Evolutionary conservation across 331 rosid genomes (phyloP).

Genomic region (Erythrophleum ivorense): DNA sequence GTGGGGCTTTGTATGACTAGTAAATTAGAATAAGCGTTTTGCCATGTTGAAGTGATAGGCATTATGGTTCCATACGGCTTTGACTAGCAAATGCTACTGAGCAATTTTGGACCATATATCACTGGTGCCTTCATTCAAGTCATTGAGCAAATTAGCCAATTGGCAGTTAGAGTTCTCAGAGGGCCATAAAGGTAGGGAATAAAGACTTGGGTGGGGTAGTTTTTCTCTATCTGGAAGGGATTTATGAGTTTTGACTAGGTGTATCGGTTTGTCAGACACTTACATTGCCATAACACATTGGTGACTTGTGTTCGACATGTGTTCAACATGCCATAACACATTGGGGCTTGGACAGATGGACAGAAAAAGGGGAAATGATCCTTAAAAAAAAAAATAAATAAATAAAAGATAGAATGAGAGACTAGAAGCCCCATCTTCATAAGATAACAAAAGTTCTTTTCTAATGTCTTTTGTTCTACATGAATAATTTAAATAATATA

Average conservation of each 20-base stretch:
- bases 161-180: neutral
- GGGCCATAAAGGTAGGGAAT: neutral
- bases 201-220: neutral
- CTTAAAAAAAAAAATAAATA: too few species aligned
- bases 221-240: neutral
- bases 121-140: neutral
- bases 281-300: neutral
- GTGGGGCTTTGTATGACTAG: conserved; percentile 1
- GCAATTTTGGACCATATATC: neutral
- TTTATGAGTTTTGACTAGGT: neutral
- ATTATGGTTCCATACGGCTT: neutral
- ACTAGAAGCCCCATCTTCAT: neutral
- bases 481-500: neutral
- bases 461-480: too few species aligned
- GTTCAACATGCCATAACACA: neutral
- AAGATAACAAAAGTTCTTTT: neutral
- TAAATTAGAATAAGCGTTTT: neutral
- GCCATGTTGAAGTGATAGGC: neutral
- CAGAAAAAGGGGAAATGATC: too few species aligned
- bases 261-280: neutral
- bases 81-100: neutral
- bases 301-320: neutral
- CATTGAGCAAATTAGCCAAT: neutral
- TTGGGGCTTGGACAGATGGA: neutral
- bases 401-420: neutral